These are phyloP conservation scores for Vanrija pseudolonga DNA, from an alignment of 1,284 basidiomycete species.

Conservation along the genomic window DNA sequence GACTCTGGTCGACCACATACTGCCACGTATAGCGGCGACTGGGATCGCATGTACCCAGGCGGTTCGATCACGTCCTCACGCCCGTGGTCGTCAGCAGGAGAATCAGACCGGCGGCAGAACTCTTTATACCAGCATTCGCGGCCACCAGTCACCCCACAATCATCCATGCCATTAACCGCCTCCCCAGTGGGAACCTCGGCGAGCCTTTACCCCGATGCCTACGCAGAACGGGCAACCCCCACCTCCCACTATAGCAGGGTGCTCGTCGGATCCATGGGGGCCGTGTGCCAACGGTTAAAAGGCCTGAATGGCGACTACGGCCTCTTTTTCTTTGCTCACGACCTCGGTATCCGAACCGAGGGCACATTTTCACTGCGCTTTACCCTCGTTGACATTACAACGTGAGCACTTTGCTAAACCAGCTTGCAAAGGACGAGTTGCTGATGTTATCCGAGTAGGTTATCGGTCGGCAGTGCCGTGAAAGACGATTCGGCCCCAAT, in stretches of 20 bases:
- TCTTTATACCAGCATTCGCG: too few relatives aligned
- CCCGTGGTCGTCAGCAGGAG: conserved; percentile 8
- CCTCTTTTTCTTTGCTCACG: conserved; percentile 83
- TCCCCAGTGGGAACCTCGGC: conserved; percentile 4
- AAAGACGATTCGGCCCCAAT: conserved; percentile 53
- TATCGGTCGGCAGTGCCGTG: conserved; percentile 7
- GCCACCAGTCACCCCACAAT: not conserved
- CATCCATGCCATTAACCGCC: conserved; percentile 2
- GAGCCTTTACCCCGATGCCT: conserved; percentile 8
- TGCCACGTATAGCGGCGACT: conserved; percentile 3
- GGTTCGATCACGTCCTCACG: not conserved
- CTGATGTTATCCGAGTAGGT: conserved; percentile 1
- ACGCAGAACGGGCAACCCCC: conserved; percentile 45
- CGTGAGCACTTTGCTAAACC: conserved; percentile 19
- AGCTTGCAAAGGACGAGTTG: too few relatives aligned
- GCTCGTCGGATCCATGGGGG: conserved; percentile 77
- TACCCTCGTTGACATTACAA: conserved; percentile 33
- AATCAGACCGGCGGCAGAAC: too few relatives aligned
- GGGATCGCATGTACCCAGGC: conserved; percentile 1
- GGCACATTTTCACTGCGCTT: conserved; percentile 54
- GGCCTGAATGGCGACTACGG: conserved; percentile 78
- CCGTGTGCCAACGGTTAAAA: conserved; percentile 73
- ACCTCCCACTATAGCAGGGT: conserved; percentile 74
- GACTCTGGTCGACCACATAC: not conserved
- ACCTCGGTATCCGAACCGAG: conserved; percentile 81